Percentiles rank a stretch among this genome's conserved stretches.
phyloP scores from a whole-genome alignment of 2,329 filamentous ascomycete species.

The Aspergillaceae sp. region DNA sequence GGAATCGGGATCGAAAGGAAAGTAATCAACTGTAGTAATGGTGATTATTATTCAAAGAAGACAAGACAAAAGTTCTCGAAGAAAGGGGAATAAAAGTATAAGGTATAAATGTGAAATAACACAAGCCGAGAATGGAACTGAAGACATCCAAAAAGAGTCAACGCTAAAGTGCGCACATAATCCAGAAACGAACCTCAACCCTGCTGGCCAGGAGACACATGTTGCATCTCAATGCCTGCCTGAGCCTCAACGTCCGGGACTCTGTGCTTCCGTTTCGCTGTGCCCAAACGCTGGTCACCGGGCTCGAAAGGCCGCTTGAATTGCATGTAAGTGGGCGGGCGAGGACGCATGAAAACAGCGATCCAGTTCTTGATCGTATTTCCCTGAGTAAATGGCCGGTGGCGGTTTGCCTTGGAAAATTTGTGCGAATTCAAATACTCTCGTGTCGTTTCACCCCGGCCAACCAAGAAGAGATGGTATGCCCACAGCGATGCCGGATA shows the following conservation, averaged over 20 bases:
- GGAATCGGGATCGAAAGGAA: background rate
- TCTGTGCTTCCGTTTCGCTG: conserved; percentile 45
- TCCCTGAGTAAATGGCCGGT: conserved; percentile 79
- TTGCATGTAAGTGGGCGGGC: conserved; percentile 77
- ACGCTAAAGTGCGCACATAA: background rate
- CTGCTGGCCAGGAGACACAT: conserved; percentile 34
- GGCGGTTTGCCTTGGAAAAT: conserved; percentile 83
- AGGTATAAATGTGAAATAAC: background rate
- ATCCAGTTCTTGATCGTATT: conserved; percentile 69
- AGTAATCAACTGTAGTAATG: background rate
- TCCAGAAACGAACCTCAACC: conserved; percentile 4
- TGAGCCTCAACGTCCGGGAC: conserved; percentile 44
- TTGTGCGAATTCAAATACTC: conserved; percentile 96
- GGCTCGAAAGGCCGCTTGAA: conserved; percentile 71
- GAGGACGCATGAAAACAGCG: conserved; percentile 70
- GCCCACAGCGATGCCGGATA: conserved; percentile 78
- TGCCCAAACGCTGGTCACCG: conserved; percentile 77
- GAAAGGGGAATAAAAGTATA: background rate
- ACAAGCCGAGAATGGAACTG: background rate
- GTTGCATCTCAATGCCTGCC: conserved; percentile 64
- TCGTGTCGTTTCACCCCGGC: conserved; percentile 83
- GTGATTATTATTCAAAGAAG: background rate
- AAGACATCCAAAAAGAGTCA: background rate
- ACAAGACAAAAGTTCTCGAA: background rate
- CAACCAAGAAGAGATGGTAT: conserved; percentile 89